A percentile compares a stretch with the other conserved stretches of the same genome.
phyloP scores from a whole-genome alignment of 2,329 filamentous ascomycete genomes.

The Allantophomopsis lycopodina region DNA sequence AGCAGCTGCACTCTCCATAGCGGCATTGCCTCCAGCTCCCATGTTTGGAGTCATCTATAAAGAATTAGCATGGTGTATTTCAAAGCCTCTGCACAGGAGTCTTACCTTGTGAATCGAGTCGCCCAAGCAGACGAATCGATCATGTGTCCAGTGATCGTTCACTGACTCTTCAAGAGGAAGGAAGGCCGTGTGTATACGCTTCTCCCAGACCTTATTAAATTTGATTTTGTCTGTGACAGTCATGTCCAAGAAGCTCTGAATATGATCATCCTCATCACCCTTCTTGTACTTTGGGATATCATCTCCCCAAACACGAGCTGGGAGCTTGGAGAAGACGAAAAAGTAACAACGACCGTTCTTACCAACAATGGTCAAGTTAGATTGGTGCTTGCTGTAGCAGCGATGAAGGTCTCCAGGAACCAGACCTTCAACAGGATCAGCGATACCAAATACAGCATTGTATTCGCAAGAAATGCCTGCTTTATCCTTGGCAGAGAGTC shows the following conservation, averaged over 20 bases:
- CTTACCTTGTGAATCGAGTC: neutral
- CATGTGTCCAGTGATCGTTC: conserved; percentile 2
- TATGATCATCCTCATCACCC: conserved; percentile 3
- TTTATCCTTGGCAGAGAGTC: neutral
- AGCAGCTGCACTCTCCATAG: neutral
- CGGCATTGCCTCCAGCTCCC: neutral
- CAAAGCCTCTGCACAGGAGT: neutral
- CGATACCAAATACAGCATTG: neutral
- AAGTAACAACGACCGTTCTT: conserved; percentile 1
- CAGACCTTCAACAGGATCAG: neutral
- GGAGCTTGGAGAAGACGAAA: conserved; percentile 4
- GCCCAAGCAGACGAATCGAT: conserved; percentile 2
- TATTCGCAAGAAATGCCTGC: neutral
- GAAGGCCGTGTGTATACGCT: neutral
- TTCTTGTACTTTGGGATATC: conserved; percentile 3
- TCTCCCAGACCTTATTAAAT: conserved; percentile 4
- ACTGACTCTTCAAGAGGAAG: conserved; percentile 1
- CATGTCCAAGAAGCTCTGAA: conserved; percentile 1
- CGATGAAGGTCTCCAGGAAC: neutral
- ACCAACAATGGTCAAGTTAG: neutral
- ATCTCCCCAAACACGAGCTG: conserved; percentile 2
- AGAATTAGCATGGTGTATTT: neutral
- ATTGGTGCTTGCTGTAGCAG: neutral
- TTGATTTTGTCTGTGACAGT: conserved; percentile 1
- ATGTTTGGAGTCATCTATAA: neutral